A percentile compares a stretch with the other conserved stretches of the same genome.
Evolutionary conservation across 257 asterid species (phyloP).

Genomic region (Solanum neorickii): DNA sequence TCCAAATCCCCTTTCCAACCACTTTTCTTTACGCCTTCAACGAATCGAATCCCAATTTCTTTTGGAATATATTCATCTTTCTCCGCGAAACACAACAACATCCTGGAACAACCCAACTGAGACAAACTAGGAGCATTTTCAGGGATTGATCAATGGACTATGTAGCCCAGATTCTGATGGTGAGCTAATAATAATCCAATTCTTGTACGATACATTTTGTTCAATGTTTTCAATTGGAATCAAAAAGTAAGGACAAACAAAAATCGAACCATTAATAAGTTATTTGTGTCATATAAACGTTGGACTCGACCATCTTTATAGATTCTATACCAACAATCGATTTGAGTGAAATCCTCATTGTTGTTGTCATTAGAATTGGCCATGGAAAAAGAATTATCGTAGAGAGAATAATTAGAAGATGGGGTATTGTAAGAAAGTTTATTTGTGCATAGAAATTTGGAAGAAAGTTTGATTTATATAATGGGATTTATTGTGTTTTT

Average conservation of each 20-base stretch:
- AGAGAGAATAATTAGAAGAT: neutral
- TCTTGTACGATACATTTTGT: no score
- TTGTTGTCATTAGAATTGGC: neutral
- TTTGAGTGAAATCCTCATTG: neutral
- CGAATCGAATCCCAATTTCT: conserved; percentile 12
- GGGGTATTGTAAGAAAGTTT: neutral
- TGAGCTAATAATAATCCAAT: no score
- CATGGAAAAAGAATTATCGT: neutral
- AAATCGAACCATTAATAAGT: no score
- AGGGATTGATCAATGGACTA: neutral
- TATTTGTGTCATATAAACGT: no score
- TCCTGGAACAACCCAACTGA: neutral
- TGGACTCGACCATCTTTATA: no score
- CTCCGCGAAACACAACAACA: conserved; percentile 7
- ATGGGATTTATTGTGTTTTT: neutral
- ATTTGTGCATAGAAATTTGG: neutral
- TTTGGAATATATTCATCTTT: conserved; percentile 15
- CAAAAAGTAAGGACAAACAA: no score
- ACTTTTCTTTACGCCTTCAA: conserved; percentile 31
- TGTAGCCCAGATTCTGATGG: neutral
- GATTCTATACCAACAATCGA: neutral
- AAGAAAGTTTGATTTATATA: neutral
- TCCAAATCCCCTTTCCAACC: conserved; percentile 48
- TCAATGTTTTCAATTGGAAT: no score
- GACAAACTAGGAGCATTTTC: neutral